Percentiles rank a stretch among this genome's conserved stretches.
These are phyloP conservation scores for Chaetomium strumarium DNA, from an alignment of 2,329 filamentous ascomycete species.

Conservation along the genomic window DNA sequence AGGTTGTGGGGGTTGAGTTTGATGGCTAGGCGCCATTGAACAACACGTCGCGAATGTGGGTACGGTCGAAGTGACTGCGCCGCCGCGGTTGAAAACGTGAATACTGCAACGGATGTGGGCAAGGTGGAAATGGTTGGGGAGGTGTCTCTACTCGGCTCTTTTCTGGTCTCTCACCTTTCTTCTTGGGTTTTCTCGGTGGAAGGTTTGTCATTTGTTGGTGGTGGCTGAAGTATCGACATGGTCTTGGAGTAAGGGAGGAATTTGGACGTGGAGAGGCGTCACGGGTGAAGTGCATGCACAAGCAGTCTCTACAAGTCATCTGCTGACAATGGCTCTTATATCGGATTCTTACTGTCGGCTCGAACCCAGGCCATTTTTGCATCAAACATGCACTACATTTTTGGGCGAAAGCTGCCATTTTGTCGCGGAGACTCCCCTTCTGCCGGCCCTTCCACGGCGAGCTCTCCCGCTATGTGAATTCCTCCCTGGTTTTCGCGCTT, in stretches of 20 bases:
- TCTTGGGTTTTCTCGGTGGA: background rate
- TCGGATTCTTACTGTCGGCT: background rate
- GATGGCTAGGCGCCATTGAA: slow-evolving; percentile 26
- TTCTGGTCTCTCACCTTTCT: background rate
- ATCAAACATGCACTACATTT: background rate
- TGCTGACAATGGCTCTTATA: background rate
- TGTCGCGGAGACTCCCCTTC: background rate
- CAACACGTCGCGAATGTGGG: background rate
- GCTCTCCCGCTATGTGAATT: background rate
- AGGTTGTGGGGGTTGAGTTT: slow-evolving; percentile 26
- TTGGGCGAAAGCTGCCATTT: background rate
- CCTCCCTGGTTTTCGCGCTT: background rate
- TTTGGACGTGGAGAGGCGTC: background rate
- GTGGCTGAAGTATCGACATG: background rate
- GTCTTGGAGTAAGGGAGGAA: background rate
- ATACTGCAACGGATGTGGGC: no score
- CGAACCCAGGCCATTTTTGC: background rate
- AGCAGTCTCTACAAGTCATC: background rate
- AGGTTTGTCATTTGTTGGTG: background rate
- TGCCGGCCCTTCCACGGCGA: background rate
- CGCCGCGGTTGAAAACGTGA: no score
- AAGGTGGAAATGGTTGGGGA: no score
- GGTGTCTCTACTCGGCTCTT: background rate
- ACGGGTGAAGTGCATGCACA: background rate
- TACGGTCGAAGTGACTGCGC: background rate